A percentile compares a stretch with the other conserved stretches of the same genome.
Conservation (phyloP, 345 rosid genomes). For the Gossypioides kirkii region DNA sequence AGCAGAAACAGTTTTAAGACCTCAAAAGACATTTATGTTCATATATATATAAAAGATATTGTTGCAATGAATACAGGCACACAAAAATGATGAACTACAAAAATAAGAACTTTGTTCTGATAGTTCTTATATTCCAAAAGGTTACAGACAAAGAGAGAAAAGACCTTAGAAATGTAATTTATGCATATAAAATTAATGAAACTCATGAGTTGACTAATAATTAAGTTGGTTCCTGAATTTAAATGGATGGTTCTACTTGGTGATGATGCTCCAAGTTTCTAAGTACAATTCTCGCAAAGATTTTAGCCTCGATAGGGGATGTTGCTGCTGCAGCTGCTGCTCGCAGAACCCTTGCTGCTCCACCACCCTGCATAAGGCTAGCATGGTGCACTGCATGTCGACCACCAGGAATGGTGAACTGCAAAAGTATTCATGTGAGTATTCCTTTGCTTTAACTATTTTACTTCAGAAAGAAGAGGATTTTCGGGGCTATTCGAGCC, state of each 20-base stretch:
- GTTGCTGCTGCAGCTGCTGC: slow-evolving; percentile 87
- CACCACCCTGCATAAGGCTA: slow-evolving; percentile 73
- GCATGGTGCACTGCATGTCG: slow-evolving; percentile 90
- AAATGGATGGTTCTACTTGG: slow-evolving; percentile 42
- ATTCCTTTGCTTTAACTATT: not conserved
- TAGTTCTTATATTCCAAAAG: not conserved
- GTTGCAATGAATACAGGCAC: not conserved
- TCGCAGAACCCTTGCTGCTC: slow-evolving; percentile 75
- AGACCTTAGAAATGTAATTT: not conserved
- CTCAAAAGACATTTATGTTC: not conserved
- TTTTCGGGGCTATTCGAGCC: not conserved
- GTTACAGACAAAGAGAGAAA: not conserved
- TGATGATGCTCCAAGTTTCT: slow-evolving; percentile 88
- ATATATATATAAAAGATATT: not conserved
- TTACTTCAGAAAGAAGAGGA: not conserved
- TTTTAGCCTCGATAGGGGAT: slow-evolving; percentile 74
- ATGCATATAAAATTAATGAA: not conserved
- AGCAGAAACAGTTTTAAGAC: not conserved
- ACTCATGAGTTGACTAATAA: not conserved
- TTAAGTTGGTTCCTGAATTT: not conserved
- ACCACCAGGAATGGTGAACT: slow-evolving; percentile 91
- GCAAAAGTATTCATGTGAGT: slow-evolving; percentile 12
- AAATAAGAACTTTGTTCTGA: not conserved
- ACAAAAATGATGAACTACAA: not conserved
- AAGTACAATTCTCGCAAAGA: slow-evolving; percentile 74